Evolutionary conservation across 192 early-diverging fungal species (phyloP), one percentile per base, ranked within the genome.

Genomic region (Backusella australiensis): DNA sequence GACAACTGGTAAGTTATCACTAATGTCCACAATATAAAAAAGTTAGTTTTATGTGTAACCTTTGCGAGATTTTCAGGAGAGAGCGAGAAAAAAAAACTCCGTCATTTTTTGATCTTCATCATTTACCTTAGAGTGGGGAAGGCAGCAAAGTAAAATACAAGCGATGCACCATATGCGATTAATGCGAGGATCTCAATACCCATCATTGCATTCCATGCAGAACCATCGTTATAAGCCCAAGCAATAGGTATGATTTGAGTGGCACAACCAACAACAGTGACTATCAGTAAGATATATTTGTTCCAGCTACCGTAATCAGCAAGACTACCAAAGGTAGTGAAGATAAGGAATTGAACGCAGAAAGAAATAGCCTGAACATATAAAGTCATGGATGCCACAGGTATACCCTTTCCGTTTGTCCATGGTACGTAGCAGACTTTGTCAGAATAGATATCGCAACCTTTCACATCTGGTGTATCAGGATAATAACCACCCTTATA

Each of bases 311-410:
- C 81, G 34, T 78, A 82, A 78, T 78, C 81, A 67, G 74, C 77
- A n/a, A 82, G 59, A 49, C 69, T 69, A 26, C 81, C 81, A 75
- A 82, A 82, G 14, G 77, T 76, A n/a, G 77, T 78, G 67, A 78
- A 82, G 23, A 82, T 52, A 17, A 79, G 21, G 44, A 82, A 82
- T 56, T 82, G 81, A 3, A 78, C 15, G 4, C 74, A 72, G 66
- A 82, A 82, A 26, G 77, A 44, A 56, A 82, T 82, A 2, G 81
- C 81, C 23, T 82, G 81, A n/a, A 82, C 46, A 53, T 82, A 82
- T 1, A 82, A 66, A 34, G 44, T 66, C 77, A 82, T 76, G 21
- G 81, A 82, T 1, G 74, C 56, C 3, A 82, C 77, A 17, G 77
- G 77, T 23, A 79, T 34, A 23, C 32, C 6, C 29, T 38, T 26